Percentiles rank a stretch among this genome's conserved stretches.
Conservation (phyloP, 108 stramenopile species). For the Nannochloropsis oceanica region DNA sequence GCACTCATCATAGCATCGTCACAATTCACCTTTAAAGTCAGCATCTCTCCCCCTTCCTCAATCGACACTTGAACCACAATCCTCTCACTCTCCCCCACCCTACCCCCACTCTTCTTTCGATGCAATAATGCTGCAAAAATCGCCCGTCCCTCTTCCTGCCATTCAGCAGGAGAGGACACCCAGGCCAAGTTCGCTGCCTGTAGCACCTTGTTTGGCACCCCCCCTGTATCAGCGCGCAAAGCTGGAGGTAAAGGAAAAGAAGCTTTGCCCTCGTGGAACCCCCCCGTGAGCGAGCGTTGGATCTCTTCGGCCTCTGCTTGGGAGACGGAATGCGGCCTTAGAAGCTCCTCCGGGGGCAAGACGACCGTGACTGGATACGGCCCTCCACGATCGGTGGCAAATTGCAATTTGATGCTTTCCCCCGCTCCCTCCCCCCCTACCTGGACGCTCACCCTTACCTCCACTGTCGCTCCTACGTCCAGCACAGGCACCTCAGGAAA, state of each 20-base stretch:
- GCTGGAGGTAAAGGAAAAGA: neutral
- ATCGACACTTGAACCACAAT: conserved; percentile 13
- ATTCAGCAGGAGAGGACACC: neutral
- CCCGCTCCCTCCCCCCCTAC: conserved; percentile 2
- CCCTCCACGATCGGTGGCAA: conserved; percentile 18
- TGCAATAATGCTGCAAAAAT: conserved; percentile 10
- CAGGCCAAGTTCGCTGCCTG: conserved; percentile 8
- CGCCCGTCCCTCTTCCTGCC: neutral
- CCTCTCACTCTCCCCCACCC: neutral
- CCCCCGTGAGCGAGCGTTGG: neutral
- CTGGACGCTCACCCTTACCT: neutral
- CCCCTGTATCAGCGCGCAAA: neutral
- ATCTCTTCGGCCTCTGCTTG: neutral
- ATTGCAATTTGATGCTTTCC: neutral
- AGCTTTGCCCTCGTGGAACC: neutral
- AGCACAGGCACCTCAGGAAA: conserved; percentile 7
- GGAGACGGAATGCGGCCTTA: neutral
- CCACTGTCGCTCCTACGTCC: neutral
- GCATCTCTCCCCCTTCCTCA: neutral
- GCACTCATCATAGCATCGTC: conserved; percentile 12
- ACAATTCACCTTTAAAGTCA: neutral
- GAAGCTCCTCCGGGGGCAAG: conserved; percentile 9
- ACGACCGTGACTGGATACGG: conserved; percentile 12
- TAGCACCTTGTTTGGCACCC: neutral
- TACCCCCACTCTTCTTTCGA: neutral